A percentile compares a stretch with the other conserved stretches of the same genome.
phyloP scores from a whole-genome alignment of 768 basidiomycete genomes.

The Leccinum obscurum region DNA sequence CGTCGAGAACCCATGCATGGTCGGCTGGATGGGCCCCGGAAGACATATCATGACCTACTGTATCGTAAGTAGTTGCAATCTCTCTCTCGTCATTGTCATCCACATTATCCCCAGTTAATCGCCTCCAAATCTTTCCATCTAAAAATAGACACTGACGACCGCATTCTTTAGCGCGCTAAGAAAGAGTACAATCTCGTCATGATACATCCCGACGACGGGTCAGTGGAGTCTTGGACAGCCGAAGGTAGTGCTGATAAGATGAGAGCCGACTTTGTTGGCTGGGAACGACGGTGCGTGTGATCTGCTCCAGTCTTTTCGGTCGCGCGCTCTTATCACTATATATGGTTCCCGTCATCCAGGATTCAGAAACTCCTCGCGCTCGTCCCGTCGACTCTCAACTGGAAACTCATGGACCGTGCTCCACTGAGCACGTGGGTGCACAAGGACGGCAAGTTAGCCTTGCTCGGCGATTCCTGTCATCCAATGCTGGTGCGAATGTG shows the following conservation, averaged over 20 bases:
- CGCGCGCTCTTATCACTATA: background rate
- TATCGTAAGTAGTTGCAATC: constrained; percentile 35
- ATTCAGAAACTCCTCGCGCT: constrained; percentile 46
- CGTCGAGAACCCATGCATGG: constrained; percentile 53
- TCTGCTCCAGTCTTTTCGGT: background rate
- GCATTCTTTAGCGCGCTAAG: constrained; percentile 30
- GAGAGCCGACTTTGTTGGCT: constrained; percentile 45
- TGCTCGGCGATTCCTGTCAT: constrained; percentile 59
- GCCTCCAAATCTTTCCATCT: background rate
- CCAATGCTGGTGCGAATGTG: constrained; percentile 45
- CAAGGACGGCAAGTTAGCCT: constrained; percentile 39
- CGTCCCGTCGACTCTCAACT: constrained; percentile 47
- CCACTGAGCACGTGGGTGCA: constrained; percentile 54
- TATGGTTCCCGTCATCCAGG: constrained; percentile 21
- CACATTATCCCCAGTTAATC: background rate
- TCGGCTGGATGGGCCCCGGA: constrained; percentile 59
- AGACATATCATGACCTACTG: constrained; percentile 47
- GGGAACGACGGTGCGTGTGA: constrained; percentile 46
- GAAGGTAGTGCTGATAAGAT: constrained; percentile 47
- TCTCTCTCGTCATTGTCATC: too few relatives aligned
- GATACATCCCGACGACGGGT: constrained; percentile 39
- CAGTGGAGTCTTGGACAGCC: constrained; percentile 46
- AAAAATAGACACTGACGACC: background rate
- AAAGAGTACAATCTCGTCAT: constrained; percentile 49
- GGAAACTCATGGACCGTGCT: constrained; percentile 48